Percentiles rank a stretch among this genome's conserved stretches.
These are phyloP conservation scores for Rhynchosporium agropyri DNA, from an alignment of 2,329 filamentous ascomycete genomes.

Conservation along the genomic window DNA sequence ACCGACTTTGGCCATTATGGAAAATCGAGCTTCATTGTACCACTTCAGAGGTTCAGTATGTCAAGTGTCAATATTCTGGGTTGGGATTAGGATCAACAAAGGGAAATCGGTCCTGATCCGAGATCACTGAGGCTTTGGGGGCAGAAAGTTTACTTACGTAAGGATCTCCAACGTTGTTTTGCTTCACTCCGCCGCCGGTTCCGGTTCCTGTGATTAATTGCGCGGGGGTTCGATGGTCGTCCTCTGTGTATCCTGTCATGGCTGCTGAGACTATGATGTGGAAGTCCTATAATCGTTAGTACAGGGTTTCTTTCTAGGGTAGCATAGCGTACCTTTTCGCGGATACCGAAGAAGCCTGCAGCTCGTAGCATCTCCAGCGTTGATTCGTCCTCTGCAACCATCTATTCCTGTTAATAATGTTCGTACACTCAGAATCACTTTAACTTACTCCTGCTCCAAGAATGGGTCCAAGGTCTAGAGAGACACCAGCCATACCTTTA, in stretches of 20 bases:
- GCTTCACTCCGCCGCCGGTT: conserved; percentile 55
- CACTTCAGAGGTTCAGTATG: conserved; percentile 39
- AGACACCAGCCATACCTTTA: conserved; percentile 9
- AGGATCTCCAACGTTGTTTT: conserved; percentile 55
- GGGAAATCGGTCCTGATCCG: no score
- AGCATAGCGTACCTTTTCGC: conserved; percentile 31
- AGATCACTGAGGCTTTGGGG: no score
- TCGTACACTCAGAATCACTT: not conserved
- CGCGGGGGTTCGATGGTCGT: conserved; percentile 44
- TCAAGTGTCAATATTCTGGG: no score
- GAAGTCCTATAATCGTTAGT: conserved; percentile 18
- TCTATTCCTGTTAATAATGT: conserved; percentile 32
- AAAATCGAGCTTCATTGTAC: conserved; percentile 53
- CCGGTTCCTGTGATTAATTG: conserved; percentile 57
- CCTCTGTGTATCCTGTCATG: conserved; percentile 44
- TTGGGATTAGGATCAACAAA: no score
- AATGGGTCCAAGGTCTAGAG: conserved; percentile 27
- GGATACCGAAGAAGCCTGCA: conserved; percentile 57
- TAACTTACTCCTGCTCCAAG: conserved; percentile 20
- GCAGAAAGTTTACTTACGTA: conserved; percentile 40
- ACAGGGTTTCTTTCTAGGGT: not conserved
- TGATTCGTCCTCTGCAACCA: conserved; percentile 54
- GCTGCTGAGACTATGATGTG: conserved; percentile 50
- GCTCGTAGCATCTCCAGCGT: conserved; percentile 53
- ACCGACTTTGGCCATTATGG: conserved; percentile 45